Percentiles rank a stretch among this genome's conserved stretches.
These are phyloP conservation scores for Lyophyllum atratum DNA, from an alignment of 768 basidiomycete genomes.

Conservation along the genomic window DNA sequence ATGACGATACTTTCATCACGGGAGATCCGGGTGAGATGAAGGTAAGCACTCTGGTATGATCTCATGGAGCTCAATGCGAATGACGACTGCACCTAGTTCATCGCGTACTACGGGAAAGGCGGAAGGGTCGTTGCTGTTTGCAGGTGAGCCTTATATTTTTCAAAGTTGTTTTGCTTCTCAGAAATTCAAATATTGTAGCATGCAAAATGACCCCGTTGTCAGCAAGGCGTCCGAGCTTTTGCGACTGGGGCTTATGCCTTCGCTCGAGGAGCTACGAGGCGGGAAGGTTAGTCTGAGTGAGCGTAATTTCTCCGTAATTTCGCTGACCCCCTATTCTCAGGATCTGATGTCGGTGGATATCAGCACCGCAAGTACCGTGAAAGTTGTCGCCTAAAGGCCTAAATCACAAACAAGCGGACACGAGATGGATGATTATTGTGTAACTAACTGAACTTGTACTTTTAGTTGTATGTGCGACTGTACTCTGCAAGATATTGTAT, in stretches of 20 bases:
- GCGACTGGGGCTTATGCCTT: conserved; percentile 79
- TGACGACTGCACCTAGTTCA: conserved; percentile 48
- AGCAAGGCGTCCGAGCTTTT: conserved; percentile 78
- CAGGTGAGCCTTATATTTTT: conserved; percentile 37
- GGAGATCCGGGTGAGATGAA: conserved; percentile 79
- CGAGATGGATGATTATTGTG: neutral
- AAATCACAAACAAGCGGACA: neutral
- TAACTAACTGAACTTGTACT: neutral
- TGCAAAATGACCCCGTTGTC: conserved; percentile 83
- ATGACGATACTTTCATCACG: conserved; percentile 77
- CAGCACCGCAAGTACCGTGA: conserved; percentile 23
- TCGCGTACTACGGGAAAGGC: conserved; percentile 75
- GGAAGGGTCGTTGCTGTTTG: conserved; percentile 69
- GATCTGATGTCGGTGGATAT: conserved; percentile 44
- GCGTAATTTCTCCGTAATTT: neutral
- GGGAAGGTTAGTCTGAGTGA: conserved; percentile 58
- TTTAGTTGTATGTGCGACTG: neutral
- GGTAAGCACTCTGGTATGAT: conserved; percentile 36
- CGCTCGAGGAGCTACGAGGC: conserved; percentile 65
- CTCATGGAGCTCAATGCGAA: neutral
- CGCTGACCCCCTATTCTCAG: conserved; percentile 21
- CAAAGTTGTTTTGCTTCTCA: neutral
- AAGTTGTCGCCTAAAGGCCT: neutral
- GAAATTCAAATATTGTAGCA: conserved; percentile 38
- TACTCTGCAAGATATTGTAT: neutral